phyloP scores from a whole-genome alignment of 73 alveolate genomes.

The Diophrys sp. region DNA sequence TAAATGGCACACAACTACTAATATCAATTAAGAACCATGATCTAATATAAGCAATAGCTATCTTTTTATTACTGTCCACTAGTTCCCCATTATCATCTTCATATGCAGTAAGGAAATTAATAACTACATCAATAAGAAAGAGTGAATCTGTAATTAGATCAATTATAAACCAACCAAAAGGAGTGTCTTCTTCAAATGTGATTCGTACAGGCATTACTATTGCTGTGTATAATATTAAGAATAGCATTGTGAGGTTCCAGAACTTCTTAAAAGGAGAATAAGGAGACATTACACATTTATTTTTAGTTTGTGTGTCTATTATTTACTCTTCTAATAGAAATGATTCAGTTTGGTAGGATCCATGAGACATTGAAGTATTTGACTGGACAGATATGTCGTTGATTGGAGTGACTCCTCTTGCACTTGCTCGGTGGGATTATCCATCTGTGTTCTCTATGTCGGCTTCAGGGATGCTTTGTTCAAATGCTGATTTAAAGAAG shows the following conservation, averaged over 20 bases:
- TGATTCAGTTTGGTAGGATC: no score
- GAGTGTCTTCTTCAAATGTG: slow-evolving; percentile 36
- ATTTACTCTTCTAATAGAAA: no score
- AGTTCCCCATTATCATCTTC: slow-evolving; percentile 62
- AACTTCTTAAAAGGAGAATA: slow-evolving; percentile 39
- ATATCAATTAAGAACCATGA: slow-evolving; percentile 63
- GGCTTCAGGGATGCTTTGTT: no score
- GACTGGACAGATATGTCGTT: no score
- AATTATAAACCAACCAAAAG: slow-evolving; percentile 25
- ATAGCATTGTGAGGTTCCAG: slow-evolving; percentile 55
- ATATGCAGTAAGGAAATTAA: slow-evolving; percentile 66
- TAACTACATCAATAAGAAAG: slow-evolving; percentile 61
- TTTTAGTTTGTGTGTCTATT: no score
- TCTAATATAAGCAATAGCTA: slow-evolving; percentile 28
- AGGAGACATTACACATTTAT: no score
- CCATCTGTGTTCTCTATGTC: no score
- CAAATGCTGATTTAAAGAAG: no score
- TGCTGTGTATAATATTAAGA: slow-evolving; percentile 59
- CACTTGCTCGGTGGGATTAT: no score
- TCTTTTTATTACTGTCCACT: slow-evolving; percentile 13
- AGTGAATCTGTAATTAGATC: slow-evolving; percentile 53
- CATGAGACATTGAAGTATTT: no score
- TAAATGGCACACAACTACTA: slow-evolving; percentile 43
- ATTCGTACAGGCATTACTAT: slow-evolving; percentile 62
- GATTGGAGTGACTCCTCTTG: no score